Base-by-base conservation (phyloP, 1,139 yeast genomes). In the Yamadazyma dendronema region DNA sequence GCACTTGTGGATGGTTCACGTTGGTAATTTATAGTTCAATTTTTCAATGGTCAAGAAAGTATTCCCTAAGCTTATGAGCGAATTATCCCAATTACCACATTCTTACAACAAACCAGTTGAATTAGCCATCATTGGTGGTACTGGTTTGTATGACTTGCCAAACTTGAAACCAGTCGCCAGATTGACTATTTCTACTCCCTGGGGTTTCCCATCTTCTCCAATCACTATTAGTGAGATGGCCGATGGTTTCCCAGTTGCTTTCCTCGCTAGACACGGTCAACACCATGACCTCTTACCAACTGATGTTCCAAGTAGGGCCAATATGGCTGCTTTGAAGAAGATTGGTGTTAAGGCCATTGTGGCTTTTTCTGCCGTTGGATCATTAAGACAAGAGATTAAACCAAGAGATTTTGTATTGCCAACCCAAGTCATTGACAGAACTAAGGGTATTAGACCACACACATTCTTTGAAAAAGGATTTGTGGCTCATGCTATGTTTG, bases 321-420 rank as follows among this genome's bases (percentile, higher is more conserved):
- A 92, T 64, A 90, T 92, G 54, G 97, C 98, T 6, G 97, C 97
- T 6, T 77, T 92, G 59, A 94, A 92, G 67, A 75, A 74, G 38
- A 56, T 92, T 34, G 96, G 96, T 31, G 96, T 88, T 48, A 81
- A 79, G 58, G 90, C 89, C 11, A 85, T 94, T 47, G 68, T 92
- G 41, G 96, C 98, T 14, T 92, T 92, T 61, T 80, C 92, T 41
- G 97, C 98, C 1, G 98, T 94, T 24, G 99, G 99, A 2, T 90
- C 97, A 3, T 74, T 92, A 51, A 95, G 84, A 59, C 85, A 76
- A 47, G 88, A 88, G 47, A 88, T 92, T 62, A 79, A 76, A 52
- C 98, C 98, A 33, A 77, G 97, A 49, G 97, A 92, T 62, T 92
- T 92, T 57, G 97, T 92, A 13, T 67, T 92, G 37, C 97, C 98